phyloP scores from a whole-genome alignment of 306 rosid species.

The Pterocarpus macrocarpus region DNA sequence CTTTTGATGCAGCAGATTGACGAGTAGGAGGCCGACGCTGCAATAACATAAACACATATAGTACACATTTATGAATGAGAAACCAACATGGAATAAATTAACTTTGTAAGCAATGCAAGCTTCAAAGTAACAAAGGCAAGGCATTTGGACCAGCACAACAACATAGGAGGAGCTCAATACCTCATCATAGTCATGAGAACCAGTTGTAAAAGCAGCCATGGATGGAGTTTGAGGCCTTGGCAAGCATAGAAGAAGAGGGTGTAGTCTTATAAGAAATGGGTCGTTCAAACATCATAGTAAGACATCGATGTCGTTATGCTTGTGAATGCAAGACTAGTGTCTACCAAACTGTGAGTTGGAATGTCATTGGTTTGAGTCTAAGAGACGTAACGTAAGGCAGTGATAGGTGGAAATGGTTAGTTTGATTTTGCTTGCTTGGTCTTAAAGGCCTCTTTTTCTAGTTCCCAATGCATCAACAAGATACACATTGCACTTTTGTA shows the following conservation, averaged over 20 bases:
- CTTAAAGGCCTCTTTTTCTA: constrained; percentile 58
- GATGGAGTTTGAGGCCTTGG: constrained; percentile 66
- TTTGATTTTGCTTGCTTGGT: constrained; percentile 49
- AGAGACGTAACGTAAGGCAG: constrained; percentile 65
- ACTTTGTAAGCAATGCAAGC: neutral
- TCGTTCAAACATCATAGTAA: constrained; percentile 44
- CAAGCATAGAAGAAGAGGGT: constrained; percentile 42
- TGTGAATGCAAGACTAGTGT: constrained; percentile 43
- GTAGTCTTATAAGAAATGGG: constrained; percentile 62
- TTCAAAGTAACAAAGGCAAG: neutral
- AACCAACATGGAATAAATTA: neutral
- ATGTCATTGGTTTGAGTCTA: constrained; percentile 84
- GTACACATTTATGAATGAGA: neutral
- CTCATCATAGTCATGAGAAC: constrained; percentile 69
- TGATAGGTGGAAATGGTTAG: constrained; percentile 36
- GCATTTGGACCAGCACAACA: constrained; percentile 17
- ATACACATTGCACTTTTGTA: neutral
- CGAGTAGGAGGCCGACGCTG: constrained; percentile 60
- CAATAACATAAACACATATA: neutral
- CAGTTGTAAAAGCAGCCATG: constrained; percentile 83
- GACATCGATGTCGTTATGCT: constrained; percentile 29
- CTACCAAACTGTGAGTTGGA: constrained; percentile 96
- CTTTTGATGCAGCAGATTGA: constrained; percentile 54
- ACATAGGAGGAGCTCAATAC: constrained; percentile 42
- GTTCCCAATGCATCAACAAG: constrained; percentile 24